Percentiles rank a stretch among this genome's conserved stretches.
Conservation (phyloP, 176 grass and related monocot genomes). For the Musa itinerans region DNA sequence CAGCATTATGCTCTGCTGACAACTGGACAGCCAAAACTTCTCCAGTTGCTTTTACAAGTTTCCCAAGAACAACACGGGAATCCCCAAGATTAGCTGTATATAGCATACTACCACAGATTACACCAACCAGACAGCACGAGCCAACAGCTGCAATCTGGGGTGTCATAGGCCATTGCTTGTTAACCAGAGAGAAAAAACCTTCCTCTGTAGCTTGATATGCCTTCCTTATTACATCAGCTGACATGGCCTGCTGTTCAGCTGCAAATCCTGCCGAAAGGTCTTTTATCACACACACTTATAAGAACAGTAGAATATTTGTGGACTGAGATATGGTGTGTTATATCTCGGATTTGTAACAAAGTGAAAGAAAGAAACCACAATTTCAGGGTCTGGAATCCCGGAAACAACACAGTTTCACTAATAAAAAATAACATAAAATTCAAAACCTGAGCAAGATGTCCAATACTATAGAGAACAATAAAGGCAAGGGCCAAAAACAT, state of each 20-base stretch:
- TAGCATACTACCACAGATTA: conserved; percentile 19
- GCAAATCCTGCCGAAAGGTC: conserved; percentile 12
- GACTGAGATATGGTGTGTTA: background rate
- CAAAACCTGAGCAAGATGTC: too few relatives aligned
- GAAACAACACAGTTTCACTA: background rate
- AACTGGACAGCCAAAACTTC: conserved; percentile 26
- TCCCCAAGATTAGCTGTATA: conserved; percentile 27
- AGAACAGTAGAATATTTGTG: background rate
- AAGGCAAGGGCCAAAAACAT: background rate
- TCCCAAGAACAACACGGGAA: conserved; percentile 23
- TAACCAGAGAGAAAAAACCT: conserved; percentile 20
- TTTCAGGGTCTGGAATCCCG: background rate
- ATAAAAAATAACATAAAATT: background rate
- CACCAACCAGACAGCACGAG: conserved; percentile 24
- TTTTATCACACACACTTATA: background rate
- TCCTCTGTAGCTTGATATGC: conserved; percentile 24
- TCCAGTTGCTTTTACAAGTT: conserved; percentile 25
- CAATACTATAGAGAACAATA: background rate
- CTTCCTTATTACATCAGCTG: conserved; percentile 22
- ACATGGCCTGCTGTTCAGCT: conserved; percentile 18
- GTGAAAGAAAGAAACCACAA: background rate
- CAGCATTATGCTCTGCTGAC: conserved; percentile 22
- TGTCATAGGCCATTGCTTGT: conserved; percentile 20
- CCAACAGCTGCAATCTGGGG: conserved; percentile 25
- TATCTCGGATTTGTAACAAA: background rate